phyloP scores from a whole-genome alignment of 2,329 filamentous ascomycete species.

The Sporothrix protearum region DNA sequence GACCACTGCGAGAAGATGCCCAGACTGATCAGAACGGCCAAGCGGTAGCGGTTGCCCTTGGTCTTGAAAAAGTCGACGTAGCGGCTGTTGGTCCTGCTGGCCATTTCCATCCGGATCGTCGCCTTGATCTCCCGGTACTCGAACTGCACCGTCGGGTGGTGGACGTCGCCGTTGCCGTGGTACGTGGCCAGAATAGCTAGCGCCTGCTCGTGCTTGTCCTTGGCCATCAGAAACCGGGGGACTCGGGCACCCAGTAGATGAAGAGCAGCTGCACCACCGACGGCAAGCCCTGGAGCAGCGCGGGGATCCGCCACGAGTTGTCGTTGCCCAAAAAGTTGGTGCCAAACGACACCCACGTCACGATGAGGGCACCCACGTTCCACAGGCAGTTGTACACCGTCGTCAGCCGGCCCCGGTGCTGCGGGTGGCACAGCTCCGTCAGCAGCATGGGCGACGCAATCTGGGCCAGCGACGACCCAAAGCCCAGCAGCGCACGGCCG shows the following conservation, averaged over 20 bases:
- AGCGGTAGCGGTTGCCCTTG: conserved; percentile 59
- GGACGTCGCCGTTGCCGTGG: conserved; percentile 55
- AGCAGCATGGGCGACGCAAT: conserved; percentile 62
- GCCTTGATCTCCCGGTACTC: conserved; percentile 65
- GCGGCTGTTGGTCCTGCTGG: conserved; percentile 44
- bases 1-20: conserved; percentile 66
- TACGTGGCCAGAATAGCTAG: conserved; percentile 57
- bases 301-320: background rate
- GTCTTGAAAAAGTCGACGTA: conserved; percentile 62
- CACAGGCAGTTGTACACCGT: conserved; percentile 66
- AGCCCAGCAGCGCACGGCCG: conserved; percentile 62
- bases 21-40: conserved; percentile 59
- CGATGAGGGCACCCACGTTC: conserved; percentile 44
- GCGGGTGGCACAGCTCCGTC: conserved; percentile 64
- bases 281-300: background rate
- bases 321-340: conserved; percentile 24
- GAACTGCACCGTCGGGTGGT: conserved; percentile 61
- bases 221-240: conserved; percentile 63
- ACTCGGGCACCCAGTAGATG: conserved; percentile 67
- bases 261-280: conserved; percentile 61
- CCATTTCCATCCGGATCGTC: conserved; percentile 55
- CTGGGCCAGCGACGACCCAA: conserved; percentile 63
- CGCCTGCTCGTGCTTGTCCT: conserved; percentile 57
- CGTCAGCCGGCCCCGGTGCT: conserved; percentile 63
- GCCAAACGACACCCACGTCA: conserved; percentile 28